Evolutionary conservation across 1,139 yeast species (phyloP), one percentile per base, ranked within the genome.

Genomic region (Saccharomyces hybrid): DNA sequence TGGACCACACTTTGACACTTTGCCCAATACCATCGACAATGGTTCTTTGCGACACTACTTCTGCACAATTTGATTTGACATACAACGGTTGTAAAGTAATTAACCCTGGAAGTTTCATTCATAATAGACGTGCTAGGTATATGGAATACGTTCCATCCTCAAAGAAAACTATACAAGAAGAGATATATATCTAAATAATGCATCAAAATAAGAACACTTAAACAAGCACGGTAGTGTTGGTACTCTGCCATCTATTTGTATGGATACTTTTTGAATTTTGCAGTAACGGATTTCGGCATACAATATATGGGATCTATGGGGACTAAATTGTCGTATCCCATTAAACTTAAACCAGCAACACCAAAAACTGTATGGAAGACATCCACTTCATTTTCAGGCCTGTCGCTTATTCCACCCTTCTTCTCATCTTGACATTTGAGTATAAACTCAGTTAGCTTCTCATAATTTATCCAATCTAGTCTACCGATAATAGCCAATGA

Each of bases 311-410:
- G 97, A 69, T 90, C 95, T 27, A 95, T 80, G 5, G 76, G 76
- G 16, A 72, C 76, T 44, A 93, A 73, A 46, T 71, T 73, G 48
- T 80, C 81, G 56, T 73, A 79, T 6, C 86, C 86, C 70, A 91
- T 76, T 55, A 93, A 68, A 63, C 95, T 84, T 54, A 95, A 75
- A 0, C 97, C 99, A 0, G 96, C 84, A 29, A 93, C 74, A 0
- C 97, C 97, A 72, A 93, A 93, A 47, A 87, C 78, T 0, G 99
- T 93, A 67, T 93, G 99, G 67, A 82, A 93, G 0, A 95, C 93
- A 67, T 93, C 99, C 0, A 86, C 90, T 70, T 86, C 90, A 67
- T 93, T 91, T 48, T 86, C 97, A 8, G 88, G 88, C 42, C 99
- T 75, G 70, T 93, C 99, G 57, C 96, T 85, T 49, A 93, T 84